Evolutionary conservation across 176 grass and related monocot species (phyloP).

Genomic region (Saccharum spontaneum): DNA sequence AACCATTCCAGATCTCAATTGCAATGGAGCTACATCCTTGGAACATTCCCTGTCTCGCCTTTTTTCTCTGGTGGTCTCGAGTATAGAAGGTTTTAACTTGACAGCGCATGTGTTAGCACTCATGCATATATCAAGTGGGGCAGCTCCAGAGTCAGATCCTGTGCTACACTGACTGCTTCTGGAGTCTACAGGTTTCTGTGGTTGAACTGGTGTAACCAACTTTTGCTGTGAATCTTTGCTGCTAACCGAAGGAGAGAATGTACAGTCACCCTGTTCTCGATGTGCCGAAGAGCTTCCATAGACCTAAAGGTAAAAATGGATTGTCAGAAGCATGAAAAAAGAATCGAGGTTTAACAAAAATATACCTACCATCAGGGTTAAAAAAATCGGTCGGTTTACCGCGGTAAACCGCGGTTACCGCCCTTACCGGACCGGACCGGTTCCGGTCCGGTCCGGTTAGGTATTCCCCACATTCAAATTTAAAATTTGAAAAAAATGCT

Average conservation of each 20-base stretch:
- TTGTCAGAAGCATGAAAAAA: neutral
- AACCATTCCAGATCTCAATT: slow-evolving; percentile 55
- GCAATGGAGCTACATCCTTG: slow-evolving; percentile 3
- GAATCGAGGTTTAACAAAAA: neutral
- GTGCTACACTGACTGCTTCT: neutral
- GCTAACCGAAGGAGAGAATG: slow-evolving; percentile 6
- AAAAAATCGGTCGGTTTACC: too few species aligned
- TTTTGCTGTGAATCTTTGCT: neutral
- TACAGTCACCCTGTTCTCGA: neutral
- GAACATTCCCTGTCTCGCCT: neutral
- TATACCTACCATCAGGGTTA: neutral
- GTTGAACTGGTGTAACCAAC: neutral
- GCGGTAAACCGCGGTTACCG: too few species aligned
- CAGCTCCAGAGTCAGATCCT: slow-evolving; percentile 23
- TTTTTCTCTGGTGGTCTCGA: slow-evolving; percentile 38
- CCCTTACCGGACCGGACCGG: too few species aligned
- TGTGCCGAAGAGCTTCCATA: neutral
- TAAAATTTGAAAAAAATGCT: too few species aligned
- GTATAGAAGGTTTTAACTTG: slow-evolving; percentile 7
- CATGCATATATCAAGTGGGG: slow-evolving; percentile 48
- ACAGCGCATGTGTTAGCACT: neutral
- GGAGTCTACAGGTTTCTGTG: neutral
- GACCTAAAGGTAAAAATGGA: neutral
- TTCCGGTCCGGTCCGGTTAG: too few species aligned
- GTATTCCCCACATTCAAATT: too few species aligned